A percentile compares a stretch with the other conserved stretches of the same genome.
Evolutionary conservation across 805 yeast species (phyloP).

Genomic region (Ogataea henricii): DNA sequence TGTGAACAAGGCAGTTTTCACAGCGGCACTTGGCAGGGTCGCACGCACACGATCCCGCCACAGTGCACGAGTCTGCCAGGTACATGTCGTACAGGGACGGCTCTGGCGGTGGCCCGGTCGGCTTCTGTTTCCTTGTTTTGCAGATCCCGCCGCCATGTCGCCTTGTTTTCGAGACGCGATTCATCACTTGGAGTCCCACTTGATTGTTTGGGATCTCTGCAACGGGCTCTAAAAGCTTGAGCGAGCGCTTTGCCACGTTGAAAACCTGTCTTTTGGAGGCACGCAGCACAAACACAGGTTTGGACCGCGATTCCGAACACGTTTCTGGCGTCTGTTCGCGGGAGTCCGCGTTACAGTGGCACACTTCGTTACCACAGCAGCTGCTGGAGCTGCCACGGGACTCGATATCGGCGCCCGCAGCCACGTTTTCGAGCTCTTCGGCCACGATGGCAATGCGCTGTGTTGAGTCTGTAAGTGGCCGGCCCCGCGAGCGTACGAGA

Average conservation of each 20-base stretch:
- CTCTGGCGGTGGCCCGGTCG: background rate
- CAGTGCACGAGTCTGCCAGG: constrained; percentile 35
- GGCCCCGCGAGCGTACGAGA: constrained; percentile 86
- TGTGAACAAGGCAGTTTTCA: constrained; percentile 35
- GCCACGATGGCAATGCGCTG: constrained; percentile 64
- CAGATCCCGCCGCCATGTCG: constrained; percentile 24
- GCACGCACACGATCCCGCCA: constrained; percentile 39
- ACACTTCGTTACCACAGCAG: constrained; percentile 7
- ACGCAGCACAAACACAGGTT: constrained; percentile 34
- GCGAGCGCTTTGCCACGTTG: constrained; percentile 37
- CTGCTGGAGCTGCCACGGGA: constrained; percentile 1
- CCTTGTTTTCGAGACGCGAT: constrained; percentile 21
- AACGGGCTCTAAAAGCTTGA: constrained; percentile 37
- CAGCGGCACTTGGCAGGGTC: constrained; percentile 35
- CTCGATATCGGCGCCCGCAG: background rate
- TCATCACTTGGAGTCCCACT: constrained; percentile 35
- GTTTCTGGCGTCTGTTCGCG: background rate
- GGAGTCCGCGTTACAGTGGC: constrained; percentile 9
- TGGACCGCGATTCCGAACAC: constrained; percentile 6
- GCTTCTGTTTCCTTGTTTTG: constrained; percentile 7
- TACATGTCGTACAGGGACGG: constrained; percentile 31
- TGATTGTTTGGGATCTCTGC: constrained; percentile 34
- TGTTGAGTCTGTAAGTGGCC: constrained; percentile 66
- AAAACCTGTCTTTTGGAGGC: constrained; percentile 39
- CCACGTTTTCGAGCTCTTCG: constrained; percentile 29